Percentiles rank a stretch among this genome's conserved stretches.
These are phyloP conservation scores for Fusarium sp. DNA, from an alignment of 2,329 filamentous ascomycete species.

Conservation along the genomic window DNA sequence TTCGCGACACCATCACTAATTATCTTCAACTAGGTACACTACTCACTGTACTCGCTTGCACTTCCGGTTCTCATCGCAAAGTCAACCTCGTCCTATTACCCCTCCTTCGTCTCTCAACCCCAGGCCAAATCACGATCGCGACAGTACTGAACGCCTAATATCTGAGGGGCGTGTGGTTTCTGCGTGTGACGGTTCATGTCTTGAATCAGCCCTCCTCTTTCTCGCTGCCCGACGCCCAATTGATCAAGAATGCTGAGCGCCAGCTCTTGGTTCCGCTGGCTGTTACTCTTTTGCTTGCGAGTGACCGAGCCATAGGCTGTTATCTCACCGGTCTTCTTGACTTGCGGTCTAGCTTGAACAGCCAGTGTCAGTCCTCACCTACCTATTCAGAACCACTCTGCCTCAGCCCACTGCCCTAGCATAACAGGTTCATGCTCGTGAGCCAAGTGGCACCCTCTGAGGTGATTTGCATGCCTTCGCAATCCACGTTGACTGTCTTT, in stretches of 20 bases:
- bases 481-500: neutral
- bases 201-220: conserved; percentile 39
- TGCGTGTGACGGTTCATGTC: conserved; percentile 42
- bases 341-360: conserved; percentile 20
- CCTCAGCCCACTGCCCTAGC: conserved; percentile 7
- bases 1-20: conserved; percentile 20
- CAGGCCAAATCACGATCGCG: conserved; percentile 22
- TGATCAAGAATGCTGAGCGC: conserved; percentile 24
- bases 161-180: conserved; percentile 35
- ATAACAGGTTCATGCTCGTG: neutral
- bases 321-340: conserved; percentile 18
- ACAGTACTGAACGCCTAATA: conserved; percentile 14
- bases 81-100: conserved; percentile 17
- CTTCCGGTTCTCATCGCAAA: conserved; percentile 8
- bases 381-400: neutral
- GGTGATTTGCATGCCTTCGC: conserved; percentile 6
- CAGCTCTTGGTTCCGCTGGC: conserved; percentile 14
- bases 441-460: conserved; percentile 2
- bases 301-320: neutral
- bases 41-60: neutral
- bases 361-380: neutral
- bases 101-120: conserved; percentile 10
- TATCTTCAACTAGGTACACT: conserved; percentile 8
- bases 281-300: conserved; percentile 4
- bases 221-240: conserved; percentile 43